Evolutionary conservation across 2,329 filamentous ascomycete genomes (phyloP).

Genomic region (Penicillium sclerotigenum): DNA sequence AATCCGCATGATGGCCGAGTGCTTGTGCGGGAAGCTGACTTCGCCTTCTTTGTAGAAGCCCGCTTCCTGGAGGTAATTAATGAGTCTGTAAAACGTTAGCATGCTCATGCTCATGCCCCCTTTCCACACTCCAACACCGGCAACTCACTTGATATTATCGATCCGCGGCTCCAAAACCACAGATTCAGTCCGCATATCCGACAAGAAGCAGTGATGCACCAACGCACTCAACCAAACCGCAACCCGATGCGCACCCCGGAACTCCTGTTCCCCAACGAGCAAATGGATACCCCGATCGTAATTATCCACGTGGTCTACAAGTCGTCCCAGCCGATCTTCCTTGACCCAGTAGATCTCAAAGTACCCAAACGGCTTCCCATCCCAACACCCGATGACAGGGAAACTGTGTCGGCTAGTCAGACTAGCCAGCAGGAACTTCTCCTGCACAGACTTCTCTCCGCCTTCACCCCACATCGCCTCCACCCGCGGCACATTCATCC

Average conservation of each 20-base stretch:
- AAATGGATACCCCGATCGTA: constrained; percentile 89
- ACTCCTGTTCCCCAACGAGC: constrained; percentile 88
- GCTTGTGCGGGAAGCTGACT: constrained; percentile 86
- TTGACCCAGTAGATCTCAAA: constrained; percentile 99
- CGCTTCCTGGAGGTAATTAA: constrained; percentile 64
- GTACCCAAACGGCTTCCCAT: constrained; percentile 91
- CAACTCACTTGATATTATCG: constrained; percentile 78
- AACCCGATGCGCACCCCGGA: constrained; percentile 72
- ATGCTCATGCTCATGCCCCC: neutral
- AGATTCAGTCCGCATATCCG: constrained; percentile 76
- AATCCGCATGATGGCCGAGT: constrained; percentile 79
- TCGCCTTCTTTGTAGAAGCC: constrained; percentile 88
- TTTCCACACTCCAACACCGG: neutral
- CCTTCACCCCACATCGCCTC: constrained; percentile 77
- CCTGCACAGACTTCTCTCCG: constrained; percentile 55
- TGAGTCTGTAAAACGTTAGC: constrained; percentile 52
- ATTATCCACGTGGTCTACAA: constrained; percentile 65
- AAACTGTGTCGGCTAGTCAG: constrained; percentile 73
- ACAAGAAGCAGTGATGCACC: constrained; percentile 78
- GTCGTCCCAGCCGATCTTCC: constrained; percentile 73
- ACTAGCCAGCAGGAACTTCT: constrained; percentile 64
- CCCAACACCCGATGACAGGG: constrained; percentile 89
- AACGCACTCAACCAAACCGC: constrained; percentile 78
- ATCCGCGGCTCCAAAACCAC: constrained; percentile 85
- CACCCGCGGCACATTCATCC: constrained; percentile 86